Evolutionary conservation across 805 yeast species (phyloP), one percentile per base, ranked within the genome.

Genomic region (Spathaspora girioi): DNA sequence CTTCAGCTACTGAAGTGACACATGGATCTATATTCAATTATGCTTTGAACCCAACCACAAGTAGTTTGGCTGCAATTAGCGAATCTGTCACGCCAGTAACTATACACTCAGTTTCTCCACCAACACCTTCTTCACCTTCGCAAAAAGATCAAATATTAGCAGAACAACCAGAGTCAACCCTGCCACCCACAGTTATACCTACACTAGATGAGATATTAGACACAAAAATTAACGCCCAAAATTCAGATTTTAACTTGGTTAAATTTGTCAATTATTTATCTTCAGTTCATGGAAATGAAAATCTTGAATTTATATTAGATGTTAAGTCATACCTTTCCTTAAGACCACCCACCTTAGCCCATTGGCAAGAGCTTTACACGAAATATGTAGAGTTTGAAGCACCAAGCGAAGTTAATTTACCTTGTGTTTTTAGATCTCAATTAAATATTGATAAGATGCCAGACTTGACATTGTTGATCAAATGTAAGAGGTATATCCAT

Each of bases 361-460:
- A 44, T 12, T 52, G 55, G 55, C 53, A 49, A 32, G 15, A 40
- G 17, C n/a, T 54, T 11, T 54, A 43, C 35, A 15, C 46, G 11
- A 48, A 45, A 32, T 54, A 49, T 26, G 15, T 54, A 18, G 35
- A 32, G 9, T 15, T 15, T 19, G 55, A 54, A 32, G 46, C 55
- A 10, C 44, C 38, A 23, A 40, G 17, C 10, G 57, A 54, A 43
- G 53, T 54, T 14, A 54, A 54, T 31, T 43, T 54, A 20, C 55
- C 55, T 26, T 46, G 54, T 29, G 32, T 11, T 17, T 47, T 31
- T 27, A 50, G 48, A 43, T 20, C 49, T 11, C 48, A 52, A 20
- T 45, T 54, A 12, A 14, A n/a, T 20, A 26, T 18, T 7, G 11
- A 6, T 8, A 12, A 29, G 11, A 12, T 49, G 26, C 57, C 57